phyloP scores from a whole-genome alignment of 352 stramenopile genomes.

The Globisporangium echinulatum region DNA sequence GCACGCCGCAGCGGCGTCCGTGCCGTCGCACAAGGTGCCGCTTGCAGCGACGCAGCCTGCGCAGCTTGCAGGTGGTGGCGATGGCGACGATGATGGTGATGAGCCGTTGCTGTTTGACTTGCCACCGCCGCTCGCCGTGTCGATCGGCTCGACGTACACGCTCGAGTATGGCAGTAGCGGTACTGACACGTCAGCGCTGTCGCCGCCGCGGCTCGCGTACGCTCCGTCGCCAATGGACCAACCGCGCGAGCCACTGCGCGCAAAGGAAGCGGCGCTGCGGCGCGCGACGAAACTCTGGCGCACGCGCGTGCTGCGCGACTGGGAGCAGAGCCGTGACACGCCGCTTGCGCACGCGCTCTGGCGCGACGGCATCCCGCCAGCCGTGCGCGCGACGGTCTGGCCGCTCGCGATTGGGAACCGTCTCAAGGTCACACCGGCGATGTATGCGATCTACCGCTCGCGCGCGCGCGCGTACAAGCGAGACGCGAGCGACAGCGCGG shows the following conservation, averaged over 20 bases:
- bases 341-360: conserved; percentile 70
- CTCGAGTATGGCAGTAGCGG: background rate
- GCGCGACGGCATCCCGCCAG: conserved; percentile 77
- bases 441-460: conserved; percentile 80
- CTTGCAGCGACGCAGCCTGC: conserved; percentile 9
- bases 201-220: background rate
- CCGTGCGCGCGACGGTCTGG: conserved; percentile 76
- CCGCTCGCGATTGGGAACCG: conserved; percentile 82
- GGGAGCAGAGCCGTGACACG: conserved; percentile 71
- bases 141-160: conserved; percentile 6
- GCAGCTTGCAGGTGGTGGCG: background rate
- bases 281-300: conserved; percentile 81
- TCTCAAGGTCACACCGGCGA: conserved; percentile 80
- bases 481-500: conserved; percentile 25
- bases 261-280: conserved; percentile 74
- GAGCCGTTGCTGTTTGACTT: background rate
- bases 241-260: conserved; percentile 48
- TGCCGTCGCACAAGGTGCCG: conserved; percentile 9
- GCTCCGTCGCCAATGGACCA: conserved; percentile 1
- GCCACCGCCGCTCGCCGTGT: conserved; percentile 11
- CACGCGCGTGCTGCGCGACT: conserved; percentile 69
- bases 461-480: conserved; percentile 58
- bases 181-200: background rate
- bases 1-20: conserved; percentile 1
- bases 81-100: background rate